Conservation (phyloP, 2,329 filamentous ascomycete species). For the Diaporthe destruens region DNA sequence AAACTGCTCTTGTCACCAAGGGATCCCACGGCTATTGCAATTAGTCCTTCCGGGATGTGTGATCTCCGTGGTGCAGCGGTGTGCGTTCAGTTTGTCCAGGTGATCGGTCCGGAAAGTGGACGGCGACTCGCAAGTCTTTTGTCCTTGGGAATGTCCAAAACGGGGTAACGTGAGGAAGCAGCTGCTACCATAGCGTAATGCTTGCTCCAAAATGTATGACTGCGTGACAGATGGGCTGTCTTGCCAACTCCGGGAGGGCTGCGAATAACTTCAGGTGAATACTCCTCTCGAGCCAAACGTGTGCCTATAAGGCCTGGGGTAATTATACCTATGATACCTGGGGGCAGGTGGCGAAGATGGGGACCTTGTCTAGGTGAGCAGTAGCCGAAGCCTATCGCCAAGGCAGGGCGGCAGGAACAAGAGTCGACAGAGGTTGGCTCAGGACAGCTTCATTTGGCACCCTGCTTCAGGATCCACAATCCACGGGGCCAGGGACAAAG, state of each 20-base stretch:
- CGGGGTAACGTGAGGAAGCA: conserved; percentile 34
- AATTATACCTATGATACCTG: conserved; percentile 39
- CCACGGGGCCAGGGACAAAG: conserved; percentile 40
- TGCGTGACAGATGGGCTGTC: conserved; percentile 35
- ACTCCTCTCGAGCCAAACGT: neutral
- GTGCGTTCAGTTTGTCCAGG: conserved; percentile 37
- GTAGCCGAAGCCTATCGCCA: conserved; percentile 39
- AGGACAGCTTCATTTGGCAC: conserved; percentile 37
- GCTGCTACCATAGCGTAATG: conserved; percentile 37
- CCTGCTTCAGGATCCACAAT: conserved; percentile 42
- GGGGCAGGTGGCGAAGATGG: conserved; percentile 31
- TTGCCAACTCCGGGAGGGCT: conserved; percentile 36
- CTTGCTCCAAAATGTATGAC: conserved; percentile 36
- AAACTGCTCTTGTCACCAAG: conserved; percentile 35
- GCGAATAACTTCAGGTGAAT: conserved; percentile 38
- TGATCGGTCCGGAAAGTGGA: conserved; percentile 35
- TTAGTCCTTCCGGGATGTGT: conserved; percentile 39
- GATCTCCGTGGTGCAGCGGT: conserved; percentile 39
- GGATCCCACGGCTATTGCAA: conserved; percentile 41
- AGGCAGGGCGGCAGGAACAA: conserved; percentile 39
- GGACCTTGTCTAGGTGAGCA: conserved; percentile 36
- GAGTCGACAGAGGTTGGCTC: conserved; percentile 36
- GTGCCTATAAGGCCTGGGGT: conserved; percentile 35
- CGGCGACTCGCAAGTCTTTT: conserved; percentile 39
- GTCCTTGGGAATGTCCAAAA: conserved; percentile 34